These are phyloP conservation scores for Cardamine chenopodiifolia DNA, from an alignment of 345 rosid species.

Conservation along the genomic window DNA sequence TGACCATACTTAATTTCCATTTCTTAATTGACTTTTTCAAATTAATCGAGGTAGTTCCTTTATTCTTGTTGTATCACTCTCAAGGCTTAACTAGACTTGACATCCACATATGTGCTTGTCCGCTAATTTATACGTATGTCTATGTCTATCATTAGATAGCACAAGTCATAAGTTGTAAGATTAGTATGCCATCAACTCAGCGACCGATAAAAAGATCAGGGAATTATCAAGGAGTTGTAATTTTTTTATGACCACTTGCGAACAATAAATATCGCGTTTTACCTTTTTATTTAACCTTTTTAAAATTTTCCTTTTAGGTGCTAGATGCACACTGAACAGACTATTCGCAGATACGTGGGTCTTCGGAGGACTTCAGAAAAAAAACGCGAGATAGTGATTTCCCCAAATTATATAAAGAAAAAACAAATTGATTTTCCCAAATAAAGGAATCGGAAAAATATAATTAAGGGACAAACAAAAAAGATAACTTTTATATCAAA, in stretches of 20 bases:
- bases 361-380: conserved; percentile 29
- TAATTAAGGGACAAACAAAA: conserved; percentile 31
- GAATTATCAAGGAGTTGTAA: conserved; percentile 14
- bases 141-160: neutral
- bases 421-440: conserved; percentile 26
- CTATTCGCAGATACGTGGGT: conserved; percentile 42
- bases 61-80: conserved; percentile 33
- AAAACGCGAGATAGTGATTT: conserved; percentile 37
- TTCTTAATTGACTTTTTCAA: conserved; percentile 33
- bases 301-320: neutral
- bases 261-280: neutral
- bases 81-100: conserved; percentile 33
- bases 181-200: neutral
- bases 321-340: conserved; percentile 39
- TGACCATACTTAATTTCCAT: conserved; percentile 35
- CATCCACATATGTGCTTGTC: conserved; percentile 34
- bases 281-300: neutral
- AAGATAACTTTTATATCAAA: conserved; percentile 29
- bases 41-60: conserved; percentile 5
- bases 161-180: neutral
- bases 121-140: neutral
- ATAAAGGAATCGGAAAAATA: conserved; percentile 30
- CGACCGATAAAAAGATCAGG: neutral
- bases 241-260: conserved; percentile 11
- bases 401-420: conserved; percentile 3